These are phyloP conservation scores for Gracilaria caudata DNA, from an alignment of 23 red algal species.

Conservation along the genomic window DNA sequence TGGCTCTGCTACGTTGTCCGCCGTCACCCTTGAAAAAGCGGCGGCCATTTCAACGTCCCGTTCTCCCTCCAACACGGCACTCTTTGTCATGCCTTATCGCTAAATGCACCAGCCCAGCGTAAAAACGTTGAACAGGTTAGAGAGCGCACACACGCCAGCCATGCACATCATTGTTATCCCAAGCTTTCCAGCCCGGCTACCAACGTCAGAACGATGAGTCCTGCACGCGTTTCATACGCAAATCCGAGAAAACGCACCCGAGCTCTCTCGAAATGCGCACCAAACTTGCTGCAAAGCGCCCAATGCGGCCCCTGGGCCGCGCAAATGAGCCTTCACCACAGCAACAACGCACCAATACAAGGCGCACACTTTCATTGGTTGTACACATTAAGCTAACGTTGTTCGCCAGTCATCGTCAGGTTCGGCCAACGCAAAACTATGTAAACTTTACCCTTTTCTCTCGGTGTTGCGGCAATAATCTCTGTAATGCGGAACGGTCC, in stretches of 20 bases:
- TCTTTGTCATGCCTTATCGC: neutral
- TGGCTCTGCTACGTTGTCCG: no score
- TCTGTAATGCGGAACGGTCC: neutral
- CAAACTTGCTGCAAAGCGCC: no score
- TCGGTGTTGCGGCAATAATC: neutral
- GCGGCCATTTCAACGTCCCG: no score
- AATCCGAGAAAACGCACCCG: neutral
- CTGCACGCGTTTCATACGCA: neutral
- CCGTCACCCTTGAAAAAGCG: no score
- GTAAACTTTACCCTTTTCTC: neutral
- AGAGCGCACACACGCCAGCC: neutral
- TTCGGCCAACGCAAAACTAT: neutral
- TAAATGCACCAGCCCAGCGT: neutral
- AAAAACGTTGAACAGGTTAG: neutral
- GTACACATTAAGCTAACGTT: neutral
- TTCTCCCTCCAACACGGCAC: neutral
- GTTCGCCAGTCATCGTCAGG: neutral
- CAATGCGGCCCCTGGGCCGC: neutral
- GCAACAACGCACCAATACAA: neutral
- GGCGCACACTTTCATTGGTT: neutral
- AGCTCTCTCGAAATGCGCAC: neutral
- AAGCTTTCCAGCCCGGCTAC: neutral
- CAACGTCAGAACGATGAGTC: neutral
- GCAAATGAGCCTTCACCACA: neutral
- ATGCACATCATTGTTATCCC: neutral